Conservation (phyloP, 1,284 basidiomycete genomes). For the Ceratobasidium sp. region DNA sequence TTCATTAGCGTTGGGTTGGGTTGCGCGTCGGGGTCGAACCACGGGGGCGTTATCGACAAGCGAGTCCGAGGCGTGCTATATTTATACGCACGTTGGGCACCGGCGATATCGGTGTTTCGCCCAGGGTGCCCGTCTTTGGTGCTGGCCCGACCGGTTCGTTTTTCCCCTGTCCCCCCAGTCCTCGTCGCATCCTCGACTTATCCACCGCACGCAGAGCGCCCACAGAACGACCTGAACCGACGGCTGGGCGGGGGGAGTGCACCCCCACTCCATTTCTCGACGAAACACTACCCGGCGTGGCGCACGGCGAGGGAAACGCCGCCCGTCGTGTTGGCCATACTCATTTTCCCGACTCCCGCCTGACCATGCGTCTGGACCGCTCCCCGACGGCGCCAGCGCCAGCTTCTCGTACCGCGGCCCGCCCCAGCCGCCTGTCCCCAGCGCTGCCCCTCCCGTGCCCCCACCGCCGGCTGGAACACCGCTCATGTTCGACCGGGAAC, state of each 20-base stretch:
- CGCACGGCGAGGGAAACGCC: slow-evolving; percentile 15
- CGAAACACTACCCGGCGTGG: slow-evolving; percentile 31
- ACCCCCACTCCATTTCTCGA: slow-evolving; percentile 21
- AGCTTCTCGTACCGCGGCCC: slow-evolving; percentile 41
- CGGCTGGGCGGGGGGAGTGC: not conserved
- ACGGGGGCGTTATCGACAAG: slow-evolving; percentile 31
- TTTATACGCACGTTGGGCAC: slow-evolving; percentile 36
- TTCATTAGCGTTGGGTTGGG: slow-evolving; percentile 39
- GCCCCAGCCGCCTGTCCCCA: slow-evolving; percentile 30
- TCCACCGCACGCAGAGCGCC: not conserved
- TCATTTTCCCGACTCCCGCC: slow-evolving; percentile 36
- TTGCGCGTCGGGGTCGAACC: too few species aligned
- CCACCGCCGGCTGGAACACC: slow-evolving; percentile 30
- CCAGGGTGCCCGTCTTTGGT: slow-evolving; percentile 31
- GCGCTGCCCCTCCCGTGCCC: slow-evolving; percentile 27
- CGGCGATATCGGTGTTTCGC: slow-evolving; percentile 31
- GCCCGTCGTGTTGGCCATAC: slow-evolving; percentile 18
- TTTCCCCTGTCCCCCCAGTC: slow-evolving; percentile 1
- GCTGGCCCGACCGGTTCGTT: slow-evolving; percentile 22
- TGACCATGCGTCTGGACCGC: slow-evolving; percentile 26
- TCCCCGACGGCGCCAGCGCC: slow-evolving; percentile 33
- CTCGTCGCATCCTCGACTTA: slow-evolving; percentile 15
- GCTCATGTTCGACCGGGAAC: slow-evolving; percentile 38
- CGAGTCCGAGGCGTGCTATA: slow-evolving; percentile 25
- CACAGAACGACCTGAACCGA: not conserved